Evolutionary conservation across 2,329 filamentous ascomycete species (phyloP), one percentile per base, ranked within the genome.

Genomic region (Cercospora janseana): DNA sequence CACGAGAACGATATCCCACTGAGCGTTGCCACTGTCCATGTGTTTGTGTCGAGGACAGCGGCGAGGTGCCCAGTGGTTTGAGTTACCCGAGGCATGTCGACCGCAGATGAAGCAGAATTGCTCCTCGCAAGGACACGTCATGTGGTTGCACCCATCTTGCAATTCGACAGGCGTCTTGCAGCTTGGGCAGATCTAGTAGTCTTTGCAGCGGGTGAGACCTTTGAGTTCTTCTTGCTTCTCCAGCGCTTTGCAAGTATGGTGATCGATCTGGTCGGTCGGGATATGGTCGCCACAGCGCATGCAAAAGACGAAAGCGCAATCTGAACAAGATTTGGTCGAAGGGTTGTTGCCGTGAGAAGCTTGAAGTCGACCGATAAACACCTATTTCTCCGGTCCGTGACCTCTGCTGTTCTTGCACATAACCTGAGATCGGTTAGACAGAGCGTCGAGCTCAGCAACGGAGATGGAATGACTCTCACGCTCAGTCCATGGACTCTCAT

Each of bases 101-200:
- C 52, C 52, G 23, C 52, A 55, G n/a, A 49, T 49, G 26, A 45
- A 49, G 40, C 52, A 52, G 20, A 55, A 52, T 6, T 42, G 3
- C 16, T n/a, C 21, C 6, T 21, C 10, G 41, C 49, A 55, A 7
- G 15, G n/a, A 28, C 32, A 49, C 2, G 35, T 46, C 26, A 46
- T 29, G 15, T 50, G 49, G 31, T 55, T 55, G 40, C 52, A 55
- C 4, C 49, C 52, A 16, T 52, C 49, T 20, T 40, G 18, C 6
- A 52, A 27, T 24, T 52, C 34, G 35, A 52, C 27, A 6, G 32
- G 37, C 6, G 9, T 35, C 12, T 18, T 20, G 34, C 52, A 55
- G 4, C 32, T 27, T 16, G 52, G 52, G 24, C 57, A 60, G 15
- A 53, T 29, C 31, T 60, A 55, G 28, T 56, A 60, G 13, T 58